Percentiles rank a stretch among this genome's conserved stretches.
Evolutionary conservation across 2,329 filamentous ascomycete species (phyloP).

Genomic region (Leptographium radiaticola): DNA sequence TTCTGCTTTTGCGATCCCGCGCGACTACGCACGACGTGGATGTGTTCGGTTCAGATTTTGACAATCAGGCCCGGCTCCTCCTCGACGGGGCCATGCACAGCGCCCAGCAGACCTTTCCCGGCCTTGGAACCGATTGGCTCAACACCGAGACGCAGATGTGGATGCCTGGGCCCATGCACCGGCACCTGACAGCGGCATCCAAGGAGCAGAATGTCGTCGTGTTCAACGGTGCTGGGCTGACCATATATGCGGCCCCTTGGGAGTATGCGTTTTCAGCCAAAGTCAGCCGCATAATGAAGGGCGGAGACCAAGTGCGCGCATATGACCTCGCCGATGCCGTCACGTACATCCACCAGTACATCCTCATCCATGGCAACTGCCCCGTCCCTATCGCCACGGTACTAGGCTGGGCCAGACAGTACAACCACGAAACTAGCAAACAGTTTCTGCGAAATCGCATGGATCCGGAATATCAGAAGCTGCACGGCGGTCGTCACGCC

Average conservation of each 20-base stretch:
- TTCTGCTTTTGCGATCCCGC: neutral
- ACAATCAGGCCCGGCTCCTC: neutral
- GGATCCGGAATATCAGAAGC: neutral
- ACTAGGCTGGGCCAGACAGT: neutral
- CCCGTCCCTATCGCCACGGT: neutral
- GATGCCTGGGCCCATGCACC: neutral
- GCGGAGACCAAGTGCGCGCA: neutral
- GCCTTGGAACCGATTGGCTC: neutral
- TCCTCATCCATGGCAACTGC: neutral
- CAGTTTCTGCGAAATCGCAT: neutral
- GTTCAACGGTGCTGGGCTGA: neutral
- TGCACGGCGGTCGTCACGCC: neutral
- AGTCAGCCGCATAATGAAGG: neutral
- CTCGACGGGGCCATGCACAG: neutral
- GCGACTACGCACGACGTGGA: neutral
- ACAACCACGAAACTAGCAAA: neutral
- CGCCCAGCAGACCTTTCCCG: neutral
- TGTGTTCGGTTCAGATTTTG: neutral
- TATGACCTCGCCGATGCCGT: neutral
- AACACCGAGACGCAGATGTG: neutral
- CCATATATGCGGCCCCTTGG: neutral
- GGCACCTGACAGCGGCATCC: neutral
- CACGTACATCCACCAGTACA: neutral
- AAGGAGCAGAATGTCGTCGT: neutral
- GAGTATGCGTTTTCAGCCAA: neutral